These are phyloP conservation scores for Thelonectria discophora DNA, from an alignment of 2,329 filamentous ascomycete genomes.

Conservation along the genomic window DNA sequence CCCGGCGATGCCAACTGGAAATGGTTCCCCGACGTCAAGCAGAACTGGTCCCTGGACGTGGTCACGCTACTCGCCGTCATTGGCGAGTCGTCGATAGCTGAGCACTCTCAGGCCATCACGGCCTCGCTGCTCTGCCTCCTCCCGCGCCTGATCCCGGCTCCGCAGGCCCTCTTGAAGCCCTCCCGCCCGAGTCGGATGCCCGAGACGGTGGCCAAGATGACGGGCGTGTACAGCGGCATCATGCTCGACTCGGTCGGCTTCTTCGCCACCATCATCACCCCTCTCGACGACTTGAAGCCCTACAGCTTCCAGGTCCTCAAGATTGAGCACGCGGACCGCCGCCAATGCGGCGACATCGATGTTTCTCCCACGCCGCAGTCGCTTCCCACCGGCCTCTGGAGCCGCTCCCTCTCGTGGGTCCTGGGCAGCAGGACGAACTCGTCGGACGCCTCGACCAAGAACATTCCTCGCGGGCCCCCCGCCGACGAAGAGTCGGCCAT, in stretches of 20 bases:
- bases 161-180: conserved; percentile 68
- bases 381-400: conserved; percentile 12
- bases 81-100: conserved; percentile 66
- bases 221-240: conserved; percentile 66
- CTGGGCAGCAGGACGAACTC: conserved; percentile 8
- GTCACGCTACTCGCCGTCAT: conserved; percentile 71
- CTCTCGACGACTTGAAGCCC: conserved; percentile 58
- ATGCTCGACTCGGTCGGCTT: conserved; percentile 65
- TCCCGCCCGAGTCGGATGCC: conserved; percentile 64
- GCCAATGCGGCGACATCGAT: conserved; percentile 26
- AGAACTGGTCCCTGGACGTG: conserved; percentile 66
- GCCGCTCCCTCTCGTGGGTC: conserved; percentile 25
- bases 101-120: conserved; percentile 67
- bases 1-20: conserved; percentile 43
- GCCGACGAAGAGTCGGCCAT: conserved; percentile 25
- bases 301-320: conserved; percentile 59
- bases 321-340: conserved; percentile 55
- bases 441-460: conserved; percentile 11
- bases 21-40: conserved; percentile 56
- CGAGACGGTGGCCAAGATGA: conserved; percentile 62
- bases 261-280: conserved; percentile 69
- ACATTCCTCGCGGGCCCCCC: conserved; percentile 26
- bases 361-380: conserved; percentile 7
- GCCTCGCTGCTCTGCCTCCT: conserved; percentile 66
- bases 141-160: conserved; percentile 69